Base-by-base conservation (phyloP, 345 rosid genomes). In the Syzygium aqueum region DNA sequence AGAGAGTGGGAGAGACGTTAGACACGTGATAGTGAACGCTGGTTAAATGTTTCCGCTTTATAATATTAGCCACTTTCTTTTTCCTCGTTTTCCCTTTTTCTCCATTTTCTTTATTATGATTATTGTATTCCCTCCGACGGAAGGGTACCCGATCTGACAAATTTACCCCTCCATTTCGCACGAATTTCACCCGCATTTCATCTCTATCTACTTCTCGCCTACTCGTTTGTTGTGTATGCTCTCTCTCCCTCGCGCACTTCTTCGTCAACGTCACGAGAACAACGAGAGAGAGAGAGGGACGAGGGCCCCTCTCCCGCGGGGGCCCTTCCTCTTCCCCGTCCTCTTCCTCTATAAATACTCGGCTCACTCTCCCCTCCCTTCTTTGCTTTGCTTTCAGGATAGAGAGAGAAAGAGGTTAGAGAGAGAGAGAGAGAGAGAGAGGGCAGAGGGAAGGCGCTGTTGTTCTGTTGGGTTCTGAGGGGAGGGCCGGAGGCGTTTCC, bases 261-360 rank as follows among this genome's bases (percentile, higher is more conserved):
- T 46, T 85, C 86, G 67, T 53, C 85, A 51, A 83, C 59, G 89
- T 88, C 89, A 85, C 80, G 80, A 73, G 80, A 73, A 73, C 49
- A 73, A 73, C 9, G 80, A 67, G 37, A 43, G 46, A 43, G 43
- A 5, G 46, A 43, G 80, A 73, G 49, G 80, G 80, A 73, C 80
- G 46, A 73, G 80, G 14, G 6, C 19, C 19, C 65, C 51, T 3
- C 2, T 13, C 28, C 49, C 49, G 46, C 25, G 3, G 12, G 80
- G 49, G 7, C 50, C 87, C 11, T 23, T 1, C 11, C 30, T 1
- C 22, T 15, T 28, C 37, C 25, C 46, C 84, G 5, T 30, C 33
- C 8, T 27, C 54, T 3, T 0, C 63, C 25, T 50, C 86, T 88
- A 85, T 88, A 85, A 85, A 85, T 88, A 80, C 83, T 59, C 25